Evolutionary conservation across 2,329 filamentous ascomycete genomes (phyloP).

Genomic region (Didymella glomerata): DNA sequence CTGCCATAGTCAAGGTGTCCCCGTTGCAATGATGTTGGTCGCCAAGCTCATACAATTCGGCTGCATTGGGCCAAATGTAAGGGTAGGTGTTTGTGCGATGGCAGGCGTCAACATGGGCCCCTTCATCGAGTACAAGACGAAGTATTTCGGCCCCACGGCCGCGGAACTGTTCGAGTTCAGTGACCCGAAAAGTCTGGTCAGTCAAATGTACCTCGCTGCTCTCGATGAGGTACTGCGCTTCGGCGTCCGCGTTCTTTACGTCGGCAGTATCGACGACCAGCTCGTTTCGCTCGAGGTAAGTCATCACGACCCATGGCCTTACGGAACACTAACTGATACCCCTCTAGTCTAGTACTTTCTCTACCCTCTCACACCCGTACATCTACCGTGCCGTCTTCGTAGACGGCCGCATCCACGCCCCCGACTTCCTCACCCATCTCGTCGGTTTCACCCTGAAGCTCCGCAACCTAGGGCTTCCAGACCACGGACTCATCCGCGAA

Average conservation of each 20-base stretch:
- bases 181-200: conserved; percentile 80
- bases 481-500: conserved; percentile 92
- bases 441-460: conserved; percentile 93
- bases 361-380: conserved; percentile 85
- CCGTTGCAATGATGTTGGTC: conserved; percentile 89
- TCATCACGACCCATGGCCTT: conserved; percentile 26
- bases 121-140: conserved; percentile 89
- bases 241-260: conserved; percentile 83
- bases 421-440: conserved; percentile 91
- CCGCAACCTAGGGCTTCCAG: conserved; percentile 88
- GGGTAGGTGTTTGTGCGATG: conserved; percentile 86
- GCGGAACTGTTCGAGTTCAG: conserved; percentile 95
- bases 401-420: conserved; percentile 88
- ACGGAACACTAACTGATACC: conserved; percentile 9
- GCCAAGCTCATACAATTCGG: conserved; percentile 92
- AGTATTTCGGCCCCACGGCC: conserved; percentile 89
- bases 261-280: conserved; percentile 97
- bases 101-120: conserved; percentile 94
- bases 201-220: conserved; percentile 79
- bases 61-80: conserved; percentile 70
- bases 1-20: conserved; percentile 95
- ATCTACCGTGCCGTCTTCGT: conserved; percentile 97
- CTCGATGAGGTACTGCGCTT: conserved; percentile 77
- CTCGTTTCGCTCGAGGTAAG: conserved; percentile 86
- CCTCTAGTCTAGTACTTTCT: conserved; percentile 85